Conservation (phyloP, 176 grass and related monocot species). For the Phragmites australis region DNA sequence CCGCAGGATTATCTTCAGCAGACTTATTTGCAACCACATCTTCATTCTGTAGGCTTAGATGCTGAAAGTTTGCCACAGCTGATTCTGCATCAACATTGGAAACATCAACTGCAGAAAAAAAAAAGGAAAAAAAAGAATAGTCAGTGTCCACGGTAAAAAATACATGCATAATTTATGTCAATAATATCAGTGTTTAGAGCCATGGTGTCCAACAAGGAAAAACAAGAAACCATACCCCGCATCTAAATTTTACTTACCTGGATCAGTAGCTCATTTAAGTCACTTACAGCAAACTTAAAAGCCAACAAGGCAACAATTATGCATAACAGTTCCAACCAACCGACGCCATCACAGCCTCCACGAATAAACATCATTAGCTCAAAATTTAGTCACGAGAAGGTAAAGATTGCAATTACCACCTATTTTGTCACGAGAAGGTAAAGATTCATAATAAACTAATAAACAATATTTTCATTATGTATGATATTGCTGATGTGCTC, state of each 20-base stretch:
- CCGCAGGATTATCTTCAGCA: constrained; percentile 73
- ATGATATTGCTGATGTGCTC: background rate
- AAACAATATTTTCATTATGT: background rate
- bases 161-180: background rate
- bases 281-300: background rate
- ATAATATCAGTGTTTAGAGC: background rate
- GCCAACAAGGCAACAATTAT: constrained; percentile 6
- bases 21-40: constrained; percentile 51
- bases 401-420: constrained; percentile 9
- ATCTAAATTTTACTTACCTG: background rate
- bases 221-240: background rate
- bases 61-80: constrained; percentile 56
- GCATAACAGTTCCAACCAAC: constrained; percentile 13
- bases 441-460: background rate
- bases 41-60: constrained; percentile 75
- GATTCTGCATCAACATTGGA: constrained; percentile 50
- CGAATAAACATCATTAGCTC: constrained; percentile 9
- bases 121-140: background rate
- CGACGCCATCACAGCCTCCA: background rate
- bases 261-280: background rate
- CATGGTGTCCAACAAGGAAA: background rate
- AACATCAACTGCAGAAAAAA: constrained; percentile 47
- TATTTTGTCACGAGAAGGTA: background rate
- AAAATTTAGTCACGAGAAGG: background rate
- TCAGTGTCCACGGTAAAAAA: constrained; percentile 19